Base-by-base conservation (phyloP, 2,329 filamentous ascomycete genomes). In the Seiridium unicorne region DNA sequence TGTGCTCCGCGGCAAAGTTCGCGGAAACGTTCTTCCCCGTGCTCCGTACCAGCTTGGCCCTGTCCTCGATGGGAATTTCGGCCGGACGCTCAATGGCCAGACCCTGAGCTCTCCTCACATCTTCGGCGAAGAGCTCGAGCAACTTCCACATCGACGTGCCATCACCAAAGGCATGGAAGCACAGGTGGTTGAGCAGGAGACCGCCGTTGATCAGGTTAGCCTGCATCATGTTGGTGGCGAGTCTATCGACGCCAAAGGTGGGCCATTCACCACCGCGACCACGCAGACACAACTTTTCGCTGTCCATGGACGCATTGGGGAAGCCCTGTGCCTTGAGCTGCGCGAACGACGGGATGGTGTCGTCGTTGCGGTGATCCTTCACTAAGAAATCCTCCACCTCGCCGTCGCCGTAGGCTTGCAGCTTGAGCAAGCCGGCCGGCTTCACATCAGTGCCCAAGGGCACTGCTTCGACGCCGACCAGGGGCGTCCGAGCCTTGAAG, bases 51-150 rank as follows among this genome's bases (percentile, higher is more conserved):
- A 53, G 49, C 34, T 53, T 53, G 49, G 49, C 49, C 6, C 49
- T 32, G 49, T 53, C 49, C 9, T 31, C 49, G 8, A 34, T 53
- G 34, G 49, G 49, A 13, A 53, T 53, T 8, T 53, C 49, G 32
- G 35, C 49, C 3, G 49, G 49, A 8, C 55, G 26, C 4, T 49
- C 46, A 26, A 60, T 36, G 26, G 53, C 58, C 6, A 69, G 54
- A 0, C 66, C 68, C 58, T 75, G 73, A 5, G 70, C 61, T 4
- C 67, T 67, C 46, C 73, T 68, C 40, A 72, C 73, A 44, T 72
- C 73, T 51, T 76, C 73, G 3, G 74, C 73, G 72, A 73, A 74
- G 7, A 73, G 64, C 35, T 70, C 66, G 18, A 70, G 68, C 68
- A 72, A 72, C 44, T 63, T 66, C 48, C 66, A 70, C 51, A 72